Conservation (phyloP, 1,284 basidiomycete species). For the Puccinia sorghi region DNA sequence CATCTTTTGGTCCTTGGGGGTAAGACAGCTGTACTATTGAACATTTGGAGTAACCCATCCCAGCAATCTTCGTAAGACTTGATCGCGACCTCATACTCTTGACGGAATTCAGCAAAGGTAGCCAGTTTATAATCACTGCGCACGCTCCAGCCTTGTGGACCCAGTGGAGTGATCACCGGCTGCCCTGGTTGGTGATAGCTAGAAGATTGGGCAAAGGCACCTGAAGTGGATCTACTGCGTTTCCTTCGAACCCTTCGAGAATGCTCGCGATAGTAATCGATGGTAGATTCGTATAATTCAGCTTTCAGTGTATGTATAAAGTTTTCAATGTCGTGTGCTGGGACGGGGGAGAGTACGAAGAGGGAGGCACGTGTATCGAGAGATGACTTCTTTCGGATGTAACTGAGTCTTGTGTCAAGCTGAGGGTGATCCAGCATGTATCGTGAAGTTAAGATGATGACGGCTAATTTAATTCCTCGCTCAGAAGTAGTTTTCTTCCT, state of each 20-base stretch:
- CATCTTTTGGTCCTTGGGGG: slow-evolving; percentile 93
- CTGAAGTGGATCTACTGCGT: slow-evolving; percentile 69
- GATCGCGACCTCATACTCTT: slow-evolving; percentile 82
- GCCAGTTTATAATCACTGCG: slow-evolving; percentile 96
- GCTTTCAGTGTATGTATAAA: slow-evolving; percentile 82
- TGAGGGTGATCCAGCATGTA: slow-evolving; percentile 80
- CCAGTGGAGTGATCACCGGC: slow-evolving; percentile 64
- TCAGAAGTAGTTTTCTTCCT: slow-evolving; percentile 77
- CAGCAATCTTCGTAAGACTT: slow-evolving; percentile 90
- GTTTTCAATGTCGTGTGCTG: slow-evolving; percentile 74
- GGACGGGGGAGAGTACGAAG: slow-evolving; percentile 91
- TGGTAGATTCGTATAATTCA: slow-evolving; percentile 79
- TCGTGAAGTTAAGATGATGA: slow-evolving; percentile 85
- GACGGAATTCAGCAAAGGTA: slow-evolving; percentile 88
- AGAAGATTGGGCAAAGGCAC: slow-evolving; percentile 63
- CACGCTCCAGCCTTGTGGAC: slow-evolving; percentile 89
- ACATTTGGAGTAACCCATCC: slow-evolving; percentile 76
- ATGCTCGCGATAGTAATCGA: slow-evolving; percentile 90
- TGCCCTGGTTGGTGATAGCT: slow-evolving; percentile 59
- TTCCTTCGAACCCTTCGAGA: slow-evolving; percentile 87
- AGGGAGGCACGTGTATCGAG: slow-evolving; percentile 87
- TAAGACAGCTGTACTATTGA: slow-evolving; percentile 77
- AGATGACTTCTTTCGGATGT: slow-evolving; percentile 78
- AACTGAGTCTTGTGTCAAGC: slow-evolving; percentile 78
- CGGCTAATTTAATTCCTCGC: slow-evolving; percentile 86